Conservation (phyloP, 1,139 yeast genomes). For the Hansenula sp. region DNA sequence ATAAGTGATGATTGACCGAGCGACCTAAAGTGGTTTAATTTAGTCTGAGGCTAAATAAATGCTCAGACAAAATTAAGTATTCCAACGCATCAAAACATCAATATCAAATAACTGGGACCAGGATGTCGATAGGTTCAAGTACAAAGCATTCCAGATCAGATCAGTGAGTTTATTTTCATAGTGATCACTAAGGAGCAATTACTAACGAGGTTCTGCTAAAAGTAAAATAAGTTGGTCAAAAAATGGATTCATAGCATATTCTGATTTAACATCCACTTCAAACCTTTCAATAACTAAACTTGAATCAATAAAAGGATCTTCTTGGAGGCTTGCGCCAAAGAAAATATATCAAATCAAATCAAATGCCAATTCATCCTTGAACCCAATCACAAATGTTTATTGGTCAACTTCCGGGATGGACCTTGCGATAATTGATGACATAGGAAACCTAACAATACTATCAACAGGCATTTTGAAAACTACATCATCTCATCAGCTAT, state of each 20-base stretch:
- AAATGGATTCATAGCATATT: conserved; percentile 70
- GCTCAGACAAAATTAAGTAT: neutral
- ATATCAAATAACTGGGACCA: neutral
- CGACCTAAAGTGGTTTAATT: no score
- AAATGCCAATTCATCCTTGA: conserved; percentile 6
- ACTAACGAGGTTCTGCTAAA: neutral
- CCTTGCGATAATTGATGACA: conserved; percentile 35
- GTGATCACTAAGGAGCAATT: no score
- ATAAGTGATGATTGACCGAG: no score
- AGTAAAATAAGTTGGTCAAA: conserved; percentile 65
- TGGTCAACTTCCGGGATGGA: conserved; percentile 40
- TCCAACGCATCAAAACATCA: no score
- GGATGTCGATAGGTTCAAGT: neutral
- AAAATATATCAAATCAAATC: conserved; percentile 37
- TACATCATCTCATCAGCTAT: conserved; percentile 15
- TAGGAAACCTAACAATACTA: conserved; percentile 34
- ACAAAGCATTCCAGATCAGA: neutral
- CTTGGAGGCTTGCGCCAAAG: conserved; percentile 63
- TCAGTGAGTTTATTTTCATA: no score
- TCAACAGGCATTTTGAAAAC: conserved; percentile 18
- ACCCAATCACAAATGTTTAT: conserved; percentile 29
- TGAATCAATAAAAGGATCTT: conserved; percentile 58
- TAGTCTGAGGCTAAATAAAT: neutral
- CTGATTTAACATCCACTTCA: conserved; percentile 19
- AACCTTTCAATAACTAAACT: conserved; percentile 51